phyloP scores from a whole-genome alignment of 768 basidiomycete genomes.

The Russula brevipes region DNA sequence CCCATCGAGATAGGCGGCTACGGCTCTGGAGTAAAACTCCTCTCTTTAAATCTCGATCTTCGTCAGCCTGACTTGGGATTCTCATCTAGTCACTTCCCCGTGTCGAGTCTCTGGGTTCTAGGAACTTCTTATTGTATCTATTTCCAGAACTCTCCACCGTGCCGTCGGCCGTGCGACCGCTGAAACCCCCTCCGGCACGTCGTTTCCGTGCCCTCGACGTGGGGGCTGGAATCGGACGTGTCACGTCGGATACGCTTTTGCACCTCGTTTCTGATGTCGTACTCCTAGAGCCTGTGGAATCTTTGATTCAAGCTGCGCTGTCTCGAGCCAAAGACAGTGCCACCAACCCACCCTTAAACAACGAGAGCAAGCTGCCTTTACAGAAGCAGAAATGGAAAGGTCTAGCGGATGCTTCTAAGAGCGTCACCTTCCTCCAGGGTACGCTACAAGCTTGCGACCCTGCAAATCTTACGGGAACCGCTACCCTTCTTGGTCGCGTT shows the following conservation, averaged over 20 bases:
- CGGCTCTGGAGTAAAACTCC: constrained; percentile 45
- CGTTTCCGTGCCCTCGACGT: constrained; percentile 81
- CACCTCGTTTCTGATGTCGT: constrained; percentile 84
- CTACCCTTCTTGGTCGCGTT: constrained; percentile 55
- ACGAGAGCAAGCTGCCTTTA: constrained; percentile 13
- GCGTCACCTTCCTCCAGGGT: constrained; percentile 73
- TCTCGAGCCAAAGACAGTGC: constrained; percentile 32
- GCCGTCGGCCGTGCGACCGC: constrained; percentile 61
- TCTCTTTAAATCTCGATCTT: constrained; percentile 20
- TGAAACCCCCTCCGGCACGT: constrained; percentile 34
- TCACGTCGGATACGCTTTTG: constrained; percentile 84
- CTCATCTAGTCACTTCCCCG: constrained; percentile 73
- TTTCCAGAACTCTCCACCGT: constrained; percentile 76
- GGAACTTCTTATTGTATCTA: constrained; percentile 79
- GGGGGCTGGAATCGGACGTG: constrained; percentile 91
- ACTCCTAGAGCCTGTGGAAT: constrained; percentile 80
- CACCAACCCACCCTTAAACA: constrained; percentile 30
- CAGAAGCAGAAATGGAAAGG: constrained; percentile 53
- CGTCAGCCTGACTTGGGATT: neutral
- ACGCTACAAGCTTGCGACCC: constrained; percentile 84
- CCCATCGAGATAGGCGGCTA: constrained; percentile 39
- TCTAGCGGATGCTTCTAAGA: constrained; percentile 55
- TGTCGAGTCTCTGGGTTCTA: constrained; percentile 84
- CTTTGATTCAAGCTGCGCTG: constrained; percentile 73
- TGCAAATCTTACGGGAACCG: constrained; percentile 39